These are phyloP conservation scores for Penicillium paneum DNA, from an alignment of 2,329 filamentous ascomycete species.

Conservation along the genomic window DNA sequence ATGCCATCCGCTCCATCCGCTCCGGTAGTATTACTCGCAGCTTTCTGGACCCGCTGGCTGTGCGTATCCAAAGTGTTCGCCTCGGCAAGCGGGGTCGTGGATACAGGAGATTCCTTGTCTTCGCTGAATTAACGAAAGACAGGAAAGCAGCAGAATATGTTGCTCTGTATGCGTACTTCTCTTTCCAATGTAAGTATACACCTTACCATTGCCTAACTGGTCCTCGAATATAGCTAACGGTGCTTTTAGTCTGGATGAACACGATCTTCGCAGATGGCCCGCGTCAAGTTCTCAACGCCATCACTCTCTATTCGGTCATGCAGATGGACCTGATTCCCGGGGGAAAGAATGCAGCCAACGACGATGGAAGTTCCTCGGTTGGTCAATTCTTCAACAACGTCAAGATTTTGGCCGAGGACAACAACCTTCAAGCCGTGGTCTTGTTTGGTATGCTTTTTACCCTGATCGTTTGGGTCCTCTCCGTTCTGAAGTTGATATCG, in stretches of 20 bases:
- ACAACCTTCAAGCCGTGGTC: conserved; percentile 76
- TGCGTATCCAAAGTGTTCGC: conserved; percentile 78
- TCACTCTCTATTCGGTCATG: conserved; percentile 85
- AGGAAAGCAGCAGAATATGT: conserved; percentile 88
- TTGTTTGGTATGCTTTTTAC: conserved; percentile 92
- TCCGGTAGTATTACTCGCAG: conserved; percentile 84
- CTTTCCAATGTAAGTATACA: conserved; percentile 56
- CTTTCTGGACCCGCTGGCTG: conserved; percentile 84
- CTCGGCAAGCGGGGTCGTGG: conserved; percentile 66
- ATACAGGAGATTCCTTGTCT: conserved; percentile 88
- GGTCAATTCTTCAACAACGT: conserved; percentile 82
- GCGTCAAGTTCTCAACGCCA: conserved; percentile 82
- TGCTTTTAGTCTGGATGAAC: conserved; percentile 71
- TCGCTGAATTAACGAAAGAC: conserved; percentile 84
- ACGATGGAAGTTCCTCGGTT: conserved; percentile 61
- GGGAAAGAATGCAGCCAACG: conserved; percentile 48
- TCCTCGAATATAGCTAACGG: conserved; percentile 19
- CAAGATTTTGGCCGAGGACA: conserved; percentile 65
- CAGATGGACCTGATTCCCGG: conserved; percentile 67
- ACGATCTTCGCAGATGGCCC: conserved; percentile 88
- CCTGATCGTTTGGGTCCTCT: conserved; percentile 81
- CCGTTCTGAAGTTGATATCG: conserved; percentile 67
- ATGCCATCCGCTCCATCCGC: conserved; percentile 75
- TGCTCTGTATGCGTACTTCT: conserved; percentile 87
- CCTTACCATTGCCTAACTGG: neutral